Evolutionary conservation across 495 filamentous ascomycete genomes (phyloP).

Genomic region (Hypoxylon lenormandii): DNA sequence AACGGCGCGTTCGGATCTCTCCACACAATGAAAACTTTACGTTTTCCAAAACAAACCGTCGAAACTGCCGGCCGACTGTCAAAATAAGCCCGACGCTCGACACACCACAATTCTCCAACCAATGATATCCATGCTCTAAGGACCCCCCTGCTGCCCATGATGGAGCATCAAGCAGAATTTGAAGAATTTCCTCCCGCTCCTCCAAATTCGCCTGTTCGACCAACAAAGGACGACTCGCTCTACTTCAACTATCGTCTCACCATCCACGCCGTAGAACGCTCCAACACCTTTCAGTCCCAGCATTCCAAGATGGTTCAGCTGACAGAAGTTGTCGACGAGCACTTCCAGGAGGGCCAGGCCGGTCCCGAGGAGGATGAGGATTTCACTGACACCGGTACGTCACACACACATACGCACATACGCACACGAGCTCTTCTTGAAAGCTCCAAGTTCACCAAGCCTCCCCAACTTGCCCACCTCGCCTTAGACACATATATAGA

Average conservation of each 20-base stretch:
- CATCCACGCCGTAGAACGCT: no score
- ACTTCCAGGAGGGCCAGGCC: conserved; percentile 81
- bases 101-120: no score
- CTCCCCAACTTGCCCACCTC: no score
- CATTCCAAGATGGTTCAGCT: conserved; percentile 86
- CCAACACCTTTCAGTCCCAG: not conserved
- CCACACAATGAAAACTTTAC: not conserved
- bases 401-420: no score
- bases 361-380: conserved; percentile 83
- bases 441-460: no score
- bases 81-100: no score
- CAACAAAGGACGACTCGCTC: not conserved
- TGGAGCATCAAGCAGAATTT: conserved; percentile 11
- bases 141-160: not conserved
- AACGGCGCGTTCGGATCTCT: no score
- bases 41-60: not conserved
- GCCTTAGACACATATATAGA: no score
- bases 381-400: conserved; percentile 87
- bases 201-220: conserved; percentile 13
- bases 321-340: conserved; percentile 93
- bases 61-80: no score
- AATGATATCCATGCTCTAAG: no score
- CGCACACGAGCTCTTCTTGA: no score
- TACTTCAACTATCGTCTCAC: not conserved
- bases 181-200: conserved; percentile 20